Evolutionary conservation across 169 alveolate species (phyloP).

Genomic region (Plasmodium coatneyi): DNA sequence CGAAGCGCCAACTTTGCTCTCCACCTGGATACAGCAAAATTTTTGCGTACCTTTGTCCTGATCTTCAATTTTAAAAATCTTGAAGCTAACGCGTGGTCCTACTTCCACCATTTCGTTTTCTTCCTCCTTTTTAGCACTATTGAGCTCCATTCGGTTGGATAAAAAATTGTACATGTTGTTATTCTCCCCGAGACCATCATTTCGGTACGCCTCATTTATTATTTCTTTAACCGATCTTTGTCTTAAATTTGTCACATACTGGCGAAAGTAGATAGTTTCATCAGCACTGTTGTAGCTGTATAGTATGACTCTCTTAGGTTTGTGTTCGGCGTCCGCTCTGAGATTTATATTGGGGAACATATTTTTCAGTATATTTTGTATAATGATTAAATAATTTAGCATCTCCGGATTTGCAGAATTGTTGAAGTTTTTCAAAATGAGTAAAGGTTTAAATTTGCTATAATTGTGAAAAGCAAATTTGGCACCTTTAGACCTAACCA

Average conservation of each 20-base stretch:
- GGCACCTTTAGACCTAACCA: conserved; percentile 19
- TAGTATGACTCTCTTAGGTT: conserved; percentile 43
- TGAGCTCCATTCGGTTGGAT: background rate
- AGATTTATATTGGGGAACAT: conserved; percentile 67
- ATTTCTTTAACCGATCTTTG: conserved; percentile 20
- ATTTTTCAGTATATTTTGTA: conserved; percentile 60
- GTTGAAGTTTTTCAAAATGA: conserved; percentile 73
- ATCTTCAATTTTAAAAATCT: conserved; percentile 50
- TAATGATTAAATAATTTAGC: conserved; percentile 58
- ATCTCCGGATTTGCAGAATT: conserved; percentile 23
- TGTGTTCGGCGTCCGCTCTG: conserved; percentile 9
- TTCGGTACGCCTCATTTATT: conserved; percentile 41
- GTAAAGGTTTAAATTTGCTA: conserved; percentile 68
- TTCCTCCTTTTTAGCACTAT: conserved; percentile 11
- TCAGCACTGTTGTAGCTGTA: conserved; percentile 47
- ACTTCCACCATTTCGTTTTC: conserved; percentile 42
- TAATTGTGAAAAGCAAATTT: conserved; percentile 1
- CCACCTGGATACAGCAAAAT: background rate
- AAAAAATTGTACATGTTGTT: conserved; percentile 38
- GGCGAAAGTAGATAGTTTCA: conserved; percentile 70
- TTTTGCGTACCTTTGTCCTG: conserved; percentile 60
- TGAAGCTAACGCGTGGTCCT: conserved; percentile 67
- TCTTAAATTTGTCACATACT: conserved; percentile 36
- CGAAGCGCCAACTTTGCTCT: background rate
- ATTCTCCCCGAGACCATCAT: conserved; percentile 1